A percentile compares a stretch with the other conserved stretches of the same genome.
Conservation (phyloP, 441 rosid genomes). For the Syzygium syzygioides region DNA sequence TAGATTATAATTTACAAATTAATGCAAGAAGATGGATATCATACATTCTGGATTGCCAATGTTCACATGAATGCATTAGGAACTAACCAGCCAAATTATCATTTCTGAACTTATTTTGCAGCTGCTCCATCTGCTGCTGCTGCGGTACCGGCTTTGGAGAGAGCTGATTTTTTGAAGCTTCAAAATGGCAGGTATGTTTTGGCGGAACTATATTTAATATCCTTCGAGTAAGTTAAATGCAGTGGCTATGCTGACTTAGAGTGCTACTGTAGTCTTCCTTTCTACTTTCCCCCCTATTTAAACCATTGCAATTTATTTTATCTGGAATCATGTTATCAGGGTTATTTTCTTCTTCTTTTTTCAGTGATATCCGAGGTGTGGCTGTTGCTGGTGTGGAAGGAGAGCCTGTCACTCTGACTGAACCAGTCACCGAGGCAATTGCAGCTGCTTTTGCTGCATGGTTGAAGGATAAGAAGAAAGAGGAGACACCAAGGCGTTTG, state of each 20-base stretch:
- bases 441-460: slow-evolving; percentile 92
- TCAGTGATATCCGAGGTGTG: slow-evolving; percentile 93
- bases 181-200: slow-evolving; percentile 86
- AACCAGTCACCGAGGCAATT: slow-evolving; percentile 84
- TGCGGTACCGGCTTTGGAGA: slow-evolving; percentile 49
- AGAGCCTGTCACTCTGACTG: slow-evolving; percentile 78
- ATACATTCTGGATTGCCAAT: neutral
- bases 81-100: neutral
- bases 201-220: neutral
- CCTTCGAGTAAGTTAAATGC: neutral
- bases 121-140: slow-evolving; percentile 56
- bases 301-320: neutral
- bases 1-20: neutral
- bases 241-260: neutral
- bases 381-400: slow-evolving; percentile 94
- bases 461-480: slow-evolving; percentile 66
- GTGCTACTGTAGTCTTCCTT: neutral
- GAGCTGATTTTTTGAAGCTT: slow-evolving; percentile 78
- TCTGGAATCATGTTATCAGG: neutral
- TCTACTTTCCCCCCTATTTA: neutral
- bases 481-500: slow-evolving; percentile 31
- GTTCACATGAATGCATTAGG: neutral
- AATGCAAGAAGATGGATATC: neutral
- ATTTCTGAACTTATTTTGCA: slow-evolving; percentile 23
- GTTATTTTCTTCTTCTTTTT: neutral